phyloP scores from a whole-genome alignment of 192 early-diverging fungal genomes.

The Paraglomus occultum region DNA sequence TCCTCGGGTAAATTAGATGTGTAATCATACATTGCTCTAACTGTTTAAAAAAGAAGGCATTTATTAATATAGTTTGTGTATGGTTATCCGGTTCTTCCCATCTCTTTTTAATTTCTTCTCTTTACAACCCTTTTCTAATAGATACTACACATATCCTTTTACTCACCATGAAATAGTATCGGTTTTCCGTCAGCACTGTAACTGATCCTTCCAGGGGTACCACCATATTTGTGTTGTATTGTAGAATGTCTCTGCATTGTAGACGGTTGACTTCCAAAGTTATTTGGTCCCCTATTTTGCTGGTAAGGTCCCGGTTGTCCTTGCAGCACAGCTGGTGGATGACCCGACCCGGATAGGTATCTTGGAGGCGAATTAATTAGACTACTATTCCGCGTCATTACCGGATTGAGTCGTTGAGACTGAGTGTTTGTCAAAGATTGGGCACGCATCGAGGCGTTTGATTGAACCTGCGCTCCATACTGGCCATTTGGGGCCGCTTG shows the following conservation, averaged over 20 bases:
- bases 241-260: background rate
- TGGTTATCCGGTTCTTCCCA: constrained; percentile 13
- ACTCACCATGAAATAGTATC: constrained; percentile 41
- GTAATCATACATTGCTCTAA: constrained; percentile 45
- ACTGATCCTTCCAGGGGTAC: too few relatives aligned
- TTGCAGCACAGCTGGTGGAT: background rate
- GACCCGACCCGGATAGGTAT: background rate
- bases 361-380: too few relatives aligned
- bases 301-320: background rate
- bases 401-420: background rate
- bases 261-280: background rate
- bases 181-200: constrained; percentile 35
- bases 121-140: background rate
- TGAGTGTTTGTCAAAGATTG: background rate
- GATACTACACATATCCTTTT: background rate
- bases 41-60: constrained; percentile 25
- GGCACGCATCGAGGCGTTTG: background rate
- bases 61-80: background rate
- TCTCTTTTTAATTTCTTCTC: background rate
- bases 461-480: too few relatives aligned
- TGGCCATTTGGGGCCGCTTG: too few relatives aligned
- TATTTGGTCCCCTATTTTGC: background rate
- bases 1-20: constrained; percentile 47
- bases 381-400: too few relatives aligned
- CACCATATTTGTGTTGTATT: background rate